Base-by-base conservation (phyloP, 2,329 filamentous ascomycete genomes). In the Orbilia javanica region DNA sequence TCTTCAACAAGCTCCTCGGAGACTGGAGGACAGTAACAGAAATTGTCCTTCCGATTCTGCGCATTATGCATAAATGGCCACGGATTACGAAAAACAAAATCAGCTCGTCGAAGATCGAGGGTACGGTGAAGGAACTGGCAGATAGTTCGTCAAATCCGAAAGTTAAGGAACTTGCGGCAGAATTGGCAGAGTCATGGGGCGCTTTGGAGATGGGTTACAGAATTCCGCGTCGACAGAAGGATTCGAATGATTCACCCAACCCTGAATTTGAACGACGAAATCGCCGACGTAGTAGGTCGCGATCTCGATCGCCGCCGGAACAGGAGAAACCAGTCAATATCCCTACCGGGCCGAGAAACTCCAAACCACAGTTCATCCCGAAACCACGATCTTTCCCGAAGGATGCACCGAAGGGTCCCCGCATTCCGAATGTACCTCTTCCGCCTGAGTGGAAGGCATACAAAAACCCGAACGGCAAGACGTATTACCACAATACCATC, bases 81-180 rank as follows among this genome's bases (percentile, higher is more conserved):
- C 91, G 95, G 8, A 87, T 98, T 62, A 98, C 96, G 20, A 91
- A 93, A 76, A 99, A 99, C 87, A 99, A 99, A 85, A 97, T 99
- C 74, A 91, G 93, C 80, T 94, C 97, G 82, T 97, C 96, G 7
- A 97, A 97, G 82, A 97, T 99, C 79, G 96, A 98, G 83, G 88
- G 90, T 1, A 91, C 92, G 0, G 88, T 99, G 48, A 87, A 93
- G 82, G 88, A 88, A 2, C 86, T 98, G 64, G 88, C 87, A 0
- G 85, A 85, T 11, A 70, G 57, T 34, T 92, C 89, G 18, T 89
- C 90, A 7, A 91, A 97, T 82, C 90, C 93, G 79, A 88, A 92
- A 75, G 93, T 99, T 20, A 88, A 90, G 27, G 87, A 88, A 20
- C 91, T 91, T 82, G 90, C 95, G 4, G 88, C 88, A 68, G 87